phyloP scores from a whole-genome alignment of 1,139 yeast genomes.

The Komagataea norvegica region DNA sequence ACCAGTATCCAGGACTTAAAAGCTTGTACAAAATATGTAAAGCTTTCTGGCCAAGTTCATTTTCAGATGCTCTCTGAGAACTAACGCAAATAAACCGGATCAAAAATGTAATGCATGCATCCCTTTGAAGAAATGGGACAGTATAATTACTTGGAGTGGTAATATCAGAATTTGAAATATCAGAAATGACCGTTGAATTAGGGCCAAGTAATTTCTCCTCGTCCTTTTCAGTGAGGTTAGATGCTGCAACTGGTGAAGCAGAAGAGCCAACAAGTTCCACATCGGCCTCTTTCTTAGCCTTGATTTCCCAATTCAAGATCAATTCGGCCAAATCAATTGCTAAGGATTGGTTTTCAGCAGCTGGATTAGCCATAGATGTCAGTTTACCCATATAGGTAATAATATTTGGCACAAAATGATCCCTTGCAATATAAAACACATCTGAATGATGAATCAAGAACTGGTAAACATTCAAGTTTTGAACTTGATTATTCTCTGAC shows the following conservation, averaged over 20 bases:
- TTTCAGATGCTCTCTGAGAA: conserved; percentile 80
- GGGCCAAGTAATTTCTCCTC: conserved; percentile 18
- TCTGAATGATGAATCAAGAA: conserved; percentile 85
- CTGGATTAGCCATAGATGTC: conserved; percentile 75
- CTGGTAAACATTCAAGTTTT: conserved; percentile 70
- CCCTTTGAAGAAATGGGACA: conserved; percentile 78
- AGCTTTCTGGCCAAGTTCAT: conserved; percentile 77
- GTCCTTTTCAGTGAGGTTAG: conserved; percentile 18
- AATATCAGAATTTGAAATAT: conserved; percentile 22
- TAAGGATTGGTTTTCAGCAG: conserved; percentile 73
- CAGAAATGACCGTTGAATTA: conserved; percentile 12
- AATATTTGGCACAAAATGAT: conserved; percentile 82
- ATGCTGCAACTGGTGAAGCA: conserved; percentile 14
- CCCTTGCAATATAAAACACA: conserved; percentile 79
- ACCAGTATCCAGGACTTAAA: conserved; percentile 72
- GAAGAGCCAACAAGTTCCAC: conserved; percentile 12
- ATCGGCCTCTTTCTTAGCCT: conserved; percentile 27
- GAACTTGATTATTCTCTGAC: conserved; percentile 84
- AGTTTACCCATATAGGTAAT: conserved; percentile 95
- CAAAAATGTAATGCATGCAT: conserved; percentile 87
- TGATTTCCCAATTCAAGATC: conserved; percentile 78
- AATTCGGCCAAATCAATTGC: conserved; percentile 89
- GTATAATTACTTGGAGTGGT: conserved; percentile 36
- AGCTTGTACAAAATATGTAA: conserved; percentile 69
- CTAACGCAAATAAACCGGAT: conserved; percentile 86